Base-by-base conservation (phyloP, 257 asterid genomes). In the Rhazya stricta region DNA sequence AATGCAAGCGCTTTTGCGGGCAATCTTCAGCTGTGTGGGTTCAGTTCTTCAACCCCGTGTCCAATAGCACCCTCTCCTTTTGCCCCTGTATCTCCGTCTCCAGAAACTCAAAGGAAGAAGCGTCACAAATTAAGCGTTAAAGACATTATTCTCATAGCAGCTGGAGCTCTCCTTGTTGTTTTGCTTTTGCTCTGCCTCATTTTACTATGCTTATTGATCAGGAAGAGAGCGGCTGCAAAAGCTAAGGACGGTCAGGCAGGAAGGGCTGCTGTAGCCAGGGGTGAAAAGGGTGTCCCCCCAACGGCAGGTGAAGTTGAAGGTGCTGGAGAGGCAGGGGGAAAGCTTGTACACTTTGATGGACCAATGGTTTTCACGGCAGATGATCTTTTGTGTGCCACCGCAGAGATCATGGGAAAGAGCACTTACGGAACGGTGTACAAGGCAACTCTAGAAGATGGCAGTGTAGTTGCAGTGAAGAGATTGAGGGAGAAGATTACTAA, bases 361-460 rank as follows among this genome's bases (percentile, higher is more conserved):
- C 89, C 97, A 0, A 63, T 86, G 84, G 91, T 83, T 56, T 94
- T 94, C 27, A 77, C 91, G 34, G 98, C 97, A 51, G 97, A 94
- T 76, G 98, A 94, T 85, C 91, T 94, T 3, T 67, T 94, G 67
- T 91, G 98, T 77, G 98, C 98, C 0, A 91, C 98, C 8, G 98
- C 98, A 5, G 98, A 91, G 82, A 88, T 94, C 34, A 91, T 94
- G 97, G 98, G 98, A 1, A 94, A 94, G 78, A 91, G 97, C 75
- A 94, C 97, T 30, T 94, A 94, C 61, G 98, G 98, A 69, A 94
- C 98, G 21, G 97, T 89, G 60, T 94, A 94, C 50, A 94, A 89
- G 74, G 96, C 98, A 43, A 86, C 97, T 8, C 84, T 94, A 89
- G 98, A 89, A 75, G 98, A 91, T 77, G 97, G 96, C 21, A 81